These are phyloP conservation scores for Beauveria scarabaeidicola DNA, from an alignment of 2,329 filamentous ascomycete species.

Conservation along the genomic window DNA sequence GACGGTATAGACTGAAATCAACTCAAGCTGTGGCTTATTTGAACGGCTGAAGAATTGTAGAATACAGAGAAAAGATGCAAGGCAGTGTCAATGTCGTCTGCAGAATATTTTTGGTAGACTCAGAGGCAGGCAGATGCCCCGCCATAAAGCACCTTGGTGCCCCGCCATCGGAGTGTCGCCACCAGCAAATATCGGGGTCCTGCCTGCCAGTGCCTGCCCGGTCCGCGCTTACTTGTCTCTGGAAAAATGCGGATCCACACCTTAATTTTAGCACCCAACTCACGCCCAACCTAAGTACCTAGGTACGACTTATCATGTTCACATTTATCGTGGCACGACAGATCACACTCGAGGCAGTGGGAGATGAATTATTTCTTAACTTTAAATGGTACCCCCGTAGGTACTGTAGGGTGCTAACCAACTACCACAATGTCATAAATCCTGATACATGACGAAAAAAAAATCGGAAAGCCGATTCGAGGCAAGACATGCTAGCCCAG, in stretches of 20 bases:
- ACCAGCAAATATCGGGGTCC: not conserved
- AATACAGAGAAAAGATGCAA: not conserved
- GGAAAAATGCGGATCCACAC: no score
- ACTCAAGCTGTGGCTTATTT: not conserved
- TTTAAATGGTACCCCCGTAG: not conserved
- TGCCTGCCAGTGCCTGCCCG: not conserved
- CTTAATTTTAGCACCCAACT: no score
- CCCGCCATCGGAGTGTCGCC: slow-evolving; percentile 10
- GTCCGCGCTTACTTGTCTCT: no score
- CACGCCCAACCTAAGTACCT: no score
- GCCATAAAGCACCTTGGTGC: slow-evolving; percentile 2
- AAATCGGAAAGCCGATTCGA: not conserved
- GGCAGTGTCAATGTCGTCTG: not conserved
- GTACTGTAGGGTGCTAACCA: not conserved
- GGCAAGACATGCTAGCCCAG: not conserved
- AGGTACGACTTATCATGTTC: no score
- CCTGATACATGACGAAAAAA: not conserved
- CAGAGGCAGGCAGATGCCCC: not conserved
- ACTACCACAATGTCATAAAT: not conserved
- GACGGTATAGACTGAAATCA: not conserved
- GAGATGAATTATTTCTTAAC: not conserved
- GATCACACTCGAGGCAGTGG: no score
- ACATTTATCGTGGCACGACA: not conserved
- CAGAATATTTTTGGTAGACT: slow-evolving; percentile 1
- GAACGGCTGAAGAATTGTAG: not conserved